Evolutionary conservation across 139 green algal genomes (phyloP).

Genomic region (Haematococcus sp.): DNA sequence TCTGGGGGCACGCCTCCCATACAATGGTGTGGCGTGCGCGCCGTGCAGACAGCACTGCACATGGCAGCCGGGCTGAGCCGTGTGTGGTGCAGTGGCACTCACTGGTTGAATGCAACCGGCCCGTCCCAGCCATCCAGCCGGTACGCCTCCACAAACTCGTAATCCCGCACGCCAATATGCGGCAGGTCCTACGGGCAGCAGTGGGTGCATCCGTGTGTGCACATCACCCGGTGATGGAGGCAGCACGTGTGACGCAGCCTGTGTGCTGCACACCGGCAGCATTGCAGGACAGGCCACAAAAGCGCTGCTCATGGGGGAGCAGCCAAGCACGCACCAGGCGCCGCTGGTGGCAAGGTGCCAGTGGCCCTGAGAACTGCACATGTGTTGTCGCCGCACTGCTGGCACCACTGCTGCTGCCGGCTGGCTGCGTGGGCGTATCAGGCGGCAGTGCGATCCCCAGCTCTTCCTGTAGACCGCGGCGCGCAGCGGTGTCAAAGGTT

Average conservation of each 20-base stretch:
- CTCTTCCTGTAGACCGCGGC: not conserved
- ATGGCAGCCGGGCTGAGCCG: no score
- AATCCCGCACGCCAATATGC: not conserved
- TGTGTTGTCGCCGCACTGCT: not conserved
- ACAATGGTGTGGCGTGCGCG: no score
- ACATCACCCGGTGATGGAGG: no score
- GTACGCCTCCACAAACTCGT: constrained; percentile 7
- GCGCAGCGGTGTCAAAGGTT: no score
- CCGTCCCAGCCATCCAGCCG: not conserved
- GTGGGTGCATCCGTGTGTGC: not conserved
- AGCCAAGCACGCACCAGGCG: not conserved
- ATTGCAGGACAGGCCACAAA: no score
- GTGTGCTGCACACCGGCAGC: no score
- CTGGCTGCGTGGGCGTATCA: not conserved
- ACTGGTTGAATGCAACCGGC: not conserved
- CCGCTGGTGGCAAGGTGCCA: not conserved
- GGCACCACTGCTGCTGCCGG: not conserved
- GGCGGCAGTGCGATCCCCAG: not conserved
- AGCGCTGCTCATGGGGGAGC: no score
- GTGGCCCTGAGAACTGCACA: not conserved
- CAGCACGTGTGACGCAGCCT: no score
- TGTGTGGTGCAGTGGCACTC: no score
- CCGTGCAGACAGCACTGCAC: no score
- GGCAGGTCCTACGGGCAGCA: not conserved
- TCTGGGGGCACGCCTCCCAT: no score